These are phyloP conservation scores for Carnegiea gigantea DNA, from an alignment of 179 eudicot species.

Conservation along the genomic window DNA sequence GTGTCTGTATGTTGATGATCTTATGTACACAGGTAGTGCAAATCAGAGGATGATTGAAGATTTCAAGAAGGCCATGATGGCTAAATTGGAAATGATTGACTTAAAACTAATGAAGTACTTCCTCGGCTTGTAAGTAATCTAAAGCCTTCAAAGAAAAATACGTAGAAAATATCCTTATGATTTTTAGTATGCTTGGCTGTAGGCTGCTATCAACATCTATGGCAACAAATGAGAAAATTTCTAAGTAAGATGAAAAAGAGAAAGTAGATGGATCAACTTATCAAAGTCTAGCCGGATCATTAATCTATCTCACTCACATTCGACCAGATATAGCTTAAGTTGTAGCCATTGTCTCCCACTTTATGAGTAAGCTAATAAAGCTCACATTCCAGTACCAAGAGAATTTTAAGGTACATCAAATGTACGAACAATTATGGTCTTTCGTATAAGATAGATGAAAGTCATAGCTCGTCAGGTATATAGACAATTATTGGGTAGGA, in stretches of 20 bases:
- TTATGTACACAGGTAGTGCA: slow-evolving; percentile 2
- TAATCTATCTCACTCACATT: slow-evolving; percentile 6
- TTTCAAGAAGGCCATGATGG: slow-evolving; percentile 9
- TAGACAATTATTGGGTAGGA: slow-evolving; percentile 1
- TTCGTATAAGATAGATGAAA: background rate
- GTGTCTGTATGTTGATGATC: slow-evolving; percentile 14
- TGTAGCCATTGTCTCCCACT: slow-evolving; percentile 3
- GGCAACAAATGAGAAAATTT: slow-evolving; percentile 10
- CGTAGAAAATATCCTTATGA: background rate
- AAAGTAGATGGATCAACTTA: background rate
- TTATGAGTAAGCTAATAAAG: slow-evolving; percentile 15
- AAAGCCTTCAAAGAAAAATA: slow-evolving; percentile 3
- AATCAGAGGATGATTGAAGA: slow-evolving; percentile 13
- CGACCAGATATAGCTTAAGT: background rate
- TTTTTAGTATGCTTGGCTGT: background rate
- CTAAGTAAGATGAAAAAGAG: background rate
- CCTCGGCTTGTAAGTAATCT: background rate
- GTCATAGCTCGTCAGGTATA: background rate
- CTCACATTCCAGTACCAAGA: background rate
- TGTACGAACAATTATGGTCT: background rate
- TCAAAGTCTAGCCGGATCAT: slow-evolving; percentile 12
- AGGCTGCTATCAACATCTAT: slow-evolving; percentile 8
- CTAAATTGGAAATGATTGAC: slow-evolving; percentile 11
- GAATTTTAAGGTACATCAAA: background rate
- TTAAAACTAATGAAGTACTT: slow-evolving; percentile 6